phyloP scores from a whole-genome alignment of 441 rosid species.

The Gossypium lobatum region DNA sequence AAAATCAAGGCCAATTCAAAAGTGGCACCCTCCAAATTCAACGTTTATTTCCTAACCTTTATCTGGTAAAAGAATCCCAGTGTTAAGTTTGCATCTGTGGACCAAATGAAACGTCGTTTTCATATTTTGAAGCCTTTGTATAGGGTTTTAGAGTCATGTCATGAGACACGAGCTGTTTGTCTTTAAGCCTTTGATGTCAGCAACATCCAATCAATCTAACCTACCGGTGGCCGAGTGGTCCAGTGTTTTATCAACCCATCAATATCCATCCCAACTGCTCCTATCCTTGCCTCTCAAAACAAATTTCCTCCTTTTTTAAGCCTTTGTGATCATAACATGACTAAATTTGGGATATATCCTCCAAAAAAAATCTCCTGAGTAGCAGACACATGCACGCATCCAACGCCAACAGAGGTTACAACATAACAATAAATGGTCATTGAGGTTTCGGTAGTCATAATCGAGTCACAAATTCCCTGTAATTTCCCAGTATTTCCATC shows the following conservation, averaged over 20 bases:
- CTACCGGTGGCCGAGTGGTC: conserved; percentile 12
- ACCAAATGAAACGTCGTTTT: conserved; percentile 1
- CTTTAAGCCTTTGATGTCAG: neutral
- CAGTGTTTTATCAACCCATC: conserved; percentile 13
- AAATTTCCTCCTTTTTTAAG: neutral
- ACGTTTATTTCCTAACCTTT: neutral
- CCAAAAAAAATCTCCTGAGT: neutral
- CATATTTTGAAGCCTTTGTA: neutral
- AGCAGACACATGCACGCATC: neutral
- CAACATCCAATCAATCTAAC: conserved; percentile 14
- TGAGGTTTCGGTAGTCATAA: neutral
- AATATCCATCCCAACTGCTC: neutral
- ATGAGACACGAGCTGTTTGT: neutral
- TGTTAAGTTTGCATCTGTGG: neutral
- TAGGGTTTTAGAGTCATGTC: neutral
- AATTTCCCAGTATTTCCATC: neutral
- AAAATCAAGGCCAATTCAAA: neutral
- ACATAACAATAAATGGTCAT: neutral
- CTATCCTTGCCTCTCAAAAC: neutral
- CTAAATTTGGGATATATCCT: neutral
- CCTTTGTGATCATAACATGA: neutral
- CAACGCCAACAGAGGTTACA: neutral
- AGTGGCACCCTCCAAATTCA: neutral
- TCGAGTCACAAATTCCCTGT: neutral
- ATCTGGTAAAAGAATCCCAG: neutral